Evolutionary conservation across 1,284 basidiomycete genomes (phyloP), one percentile per base, ranked within the genome.

Genomic region (Cystobasidium slooffiae): DNA sequence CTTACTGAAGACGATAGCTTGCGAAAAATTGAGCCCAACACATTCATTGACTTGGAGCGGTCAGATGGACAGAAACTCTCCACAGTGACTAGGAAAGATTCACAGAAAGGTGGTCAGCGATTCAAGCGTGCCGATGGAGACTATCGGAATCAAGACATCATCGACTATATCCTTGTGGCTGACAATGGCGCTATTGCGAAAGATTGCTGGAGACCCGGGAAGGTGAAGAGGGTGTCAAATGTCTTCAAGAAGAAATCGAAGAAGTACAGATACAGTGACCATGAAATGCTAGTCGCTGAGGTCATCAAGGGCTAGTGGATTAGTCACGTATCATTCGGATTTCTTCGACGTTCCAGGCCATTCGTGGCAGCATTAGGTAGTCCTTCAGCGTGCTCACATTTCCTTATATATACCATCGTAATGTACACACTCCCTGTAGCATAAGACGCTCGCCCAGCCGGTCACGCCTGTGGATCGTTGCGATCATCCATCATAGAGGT

Each of bases 121-220:
- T 1, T 4, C n/a, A 59, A 59, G 18, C 56, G 56, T 9, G 56
- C 14, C 41, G 56, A 41, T 12, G 3, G 1, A 20, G 6, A 43
- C 12, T 51, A 52, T 31, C 64, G 31, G 5, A 22, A 39, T 14
- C 39, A 46, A 37, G 49, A 53, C 14, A 47, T 63, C 5, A 52
- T 64, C 22, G 61, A 72, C 37, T 59, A 63, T 31, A 64, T 72
- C 12, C 47, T 72, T 20, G 69, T 52, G 2, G 52, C 55, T 39
- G 59, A 72, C 37, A 72, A 72, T 59, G 59, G 59, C 14, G 59
- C 61, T 5, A n/a, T 72, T 20, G 69, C 44, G 1, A 63, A 63
- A 44, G 39, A 56, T 6, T 46, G 62, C 44, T 72, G 69, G 69
- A 46, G 24, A 14, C 51, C 64, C 18, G 14, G 18, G 20, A 55